Base-by-base conservation (phyloP, 345 rosid genomes). In the Lenwebbia sp. region DNA sequence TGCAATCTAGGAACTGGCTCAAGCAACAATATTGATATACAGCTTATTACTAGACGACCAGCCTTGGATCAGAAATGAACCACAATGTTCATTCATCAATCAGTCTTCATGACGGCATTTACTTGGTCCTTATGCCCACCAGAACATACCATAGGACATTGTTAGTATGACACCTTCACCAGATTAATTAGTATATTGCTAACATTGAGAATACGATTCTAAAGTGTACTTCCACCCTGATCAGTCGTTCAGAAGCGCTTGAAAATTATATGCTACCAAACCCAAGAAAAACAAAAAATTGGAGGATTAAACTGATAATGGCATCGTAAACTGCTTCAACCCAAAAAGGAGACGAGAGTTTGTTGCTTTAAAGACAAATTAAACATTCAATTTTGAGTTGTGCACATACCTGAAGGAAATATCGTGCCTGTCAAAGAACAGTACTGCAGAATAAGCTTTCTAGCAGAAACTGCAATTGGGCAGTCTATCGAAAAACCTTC, bases 401-500 rank as follows among this genome's bases (percentile, higher is more conserved):
- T 75, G 78, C 74, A 87, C 91, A n/a, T 92, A 96, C 99, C 92
- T 86, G 96, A 91, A 86, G 93, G 89, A 92, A 97, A 97, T 87
- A 97, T 86, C 51, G 92, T 90, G 85, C 98, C 99, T 60, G 98
- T 91, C 91, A 97, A 90, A 88, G 95, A 94, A 93, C 98, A 97
- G 87, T 96, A 92, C 83, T 96, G 99, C 83, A 97, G 94, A 82
- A 97, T 94, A 88, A 96, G 96, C 92, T 95, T 97, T 88, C 99
- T 94, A 88, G 98, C 95, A 89, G 99, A 92, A 88, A 97, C 94
- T 54, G 99, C 98, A 89, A 97, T 91, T 76, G 96, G 99, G 89
- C 96, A 94, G 90, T 97, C 99, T 84, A 93, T 92, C 98, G 98
- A 97, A 90, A 91, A 95, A 85, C 95, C 91, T 83, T 93, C 93